These are phyloP conservation scores for Lentithecium fluviatile DNA, from an alignment of 495 filamentous ascomycete species.

Conservation along the genomic window DNA sequence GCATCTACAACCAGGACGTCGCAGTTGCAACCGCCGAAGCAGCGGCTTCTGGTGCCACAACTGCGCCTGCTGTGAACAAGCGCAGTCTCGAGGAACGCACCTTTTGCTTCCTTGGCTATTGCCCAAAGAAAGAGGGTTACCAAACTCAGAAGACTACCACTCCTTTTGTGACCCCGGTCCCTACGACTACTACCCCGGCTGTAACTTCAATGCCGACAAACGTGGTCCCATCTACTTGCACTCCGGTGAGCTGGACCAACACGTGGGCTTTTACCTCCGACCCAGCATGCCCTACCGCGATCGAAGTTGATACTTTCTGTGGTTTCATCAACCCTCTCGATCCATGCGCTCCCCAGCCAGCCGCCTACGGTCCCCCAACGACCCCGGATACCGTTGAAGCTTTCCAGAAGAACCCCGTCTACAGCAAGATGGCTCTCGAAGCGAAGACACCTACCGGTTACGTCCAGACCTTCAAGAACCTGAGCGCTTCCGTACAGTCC, in stretches of 20 bases:
- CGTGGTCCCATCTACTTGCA: neutral
- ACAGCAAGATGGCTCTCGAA: neutral
- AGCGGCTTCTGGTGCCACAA: neutral
- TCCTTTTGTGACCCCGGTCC: too few species aligned
- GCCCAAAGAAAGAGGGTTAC: neutral
- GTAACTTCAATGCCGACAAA: neutral
- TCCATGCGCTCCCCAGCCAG: neutral
- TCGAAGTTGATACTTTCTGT: neutral
- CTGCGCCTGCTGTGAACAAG: neutral
- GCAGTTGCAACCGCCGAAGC: neutral
- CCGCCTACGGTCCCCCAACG: neutral
- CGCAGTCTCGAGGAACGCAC: neutral
- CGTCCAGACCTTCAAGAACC: neutral
- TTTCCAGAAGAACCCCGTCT: neutral
- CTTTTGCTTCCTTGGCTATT: neutral
- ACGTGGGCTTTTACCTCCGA: neutral
- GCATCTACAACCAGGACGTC: neutral
- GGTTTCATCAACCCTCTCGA: constrained; percentile 1
- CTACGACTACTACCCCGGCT: neutral
- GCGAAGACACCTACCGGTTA: neutral
- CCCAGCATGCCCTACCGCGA: neutral
- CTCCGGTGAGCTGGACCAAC: neutral
- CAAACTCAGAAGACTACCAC: neutral
- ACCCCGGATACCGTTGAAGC: neutral
- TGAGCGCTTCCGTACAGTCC: neutral